Conservation (phyloP, 345 rosid species). For the Tarenaya hassleriana region DNA sequence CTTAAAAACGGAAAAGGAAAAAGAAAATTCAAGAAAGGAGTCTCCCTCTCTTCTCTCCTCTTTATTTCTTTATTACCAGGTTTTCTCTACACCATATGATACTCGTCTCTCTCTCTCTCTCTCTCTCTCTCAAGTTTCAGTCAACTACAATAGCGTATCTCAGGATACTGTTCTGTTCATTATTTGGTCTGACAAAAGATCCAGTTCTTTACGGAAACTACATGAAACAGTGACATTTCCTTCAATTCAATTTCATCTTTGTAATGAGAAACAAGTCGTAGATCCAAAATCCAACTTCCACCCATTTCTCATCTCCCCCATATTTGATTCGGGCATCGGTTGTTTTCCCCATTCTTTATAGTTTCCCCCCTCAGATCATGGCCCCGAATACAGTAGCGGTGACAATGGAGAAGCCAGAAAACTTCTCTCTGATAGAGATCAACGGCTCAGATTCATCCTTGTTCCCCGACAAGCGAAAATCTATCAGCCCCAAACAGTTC, state of each 20-base stretch:
- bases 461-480: slow-evolving; percentile 62
- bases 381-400: slow-evolving; percentile 72
- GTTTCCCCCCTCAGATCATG: slow-evolving; percentile 30
- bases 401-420: slow-evolving; percentile 72
- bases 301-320: no score
- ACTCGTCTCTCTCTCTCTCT: slow-evolving; percentile 16
- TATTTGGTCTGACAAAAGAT: slow-evolving; percentile 24
- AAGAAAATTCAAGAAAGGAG: no score
- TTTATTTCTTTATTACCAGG: no score
- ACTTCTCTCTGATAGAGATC: slow-evolving; percentile 51
- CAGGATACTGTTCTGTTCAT: slow-evolving; percentile 23
- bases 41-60: no score
- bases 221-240: slow-evolving; percentile 26
- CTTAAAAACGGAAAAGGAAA: no score
- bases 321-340: background rate
- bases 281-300: slow-evolving; percentile 10
- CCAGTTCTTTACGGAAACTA: slow-evolving; percentile 23
- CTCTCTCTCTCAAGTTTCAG: slow-evolving; percentile 11
- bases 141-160: slow-evolving; percentile 21
- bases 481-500: slow-evolving; percentile 63
- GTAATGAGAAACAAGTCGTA: slow-evolving; percentile 20
- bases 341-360: slow-evolving; percentile 18
- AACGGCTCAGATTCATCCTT: slow-evolving; percentile 49
- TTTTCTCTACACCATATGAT: slow-evolving; percentile 29
- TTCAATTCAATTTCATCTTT: slow-evolving; percentile 16